Evolutionary conservation across 805 yeast genomes (phyloP).

Genomic region (Nakazawaea sp.): DNA sequence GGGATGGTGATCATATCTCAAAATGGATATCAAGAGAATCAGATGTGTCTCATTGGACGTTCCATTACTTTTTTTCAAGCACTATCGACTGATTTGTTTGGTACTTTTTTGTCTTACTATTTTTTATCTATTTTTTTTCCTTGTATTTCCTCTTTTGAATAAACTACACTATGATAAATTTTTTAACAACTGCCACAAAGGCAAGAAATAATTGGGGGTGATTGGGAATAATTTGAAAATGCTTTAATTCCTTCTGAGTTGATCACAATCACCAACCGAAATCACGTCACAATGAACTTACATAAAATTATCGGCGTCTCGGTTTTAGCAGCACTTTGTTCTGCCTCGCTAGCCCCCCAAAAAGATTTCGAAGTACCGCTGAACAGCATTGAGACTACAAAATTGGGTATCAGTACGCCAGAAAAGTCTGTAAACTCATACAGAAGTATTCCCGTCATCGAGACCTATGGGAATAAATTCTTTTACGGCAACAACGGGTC

Average conservation of each 20-base stretch:
- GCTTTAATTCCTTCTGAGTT: too few species aligned
- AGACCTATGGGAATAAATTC: constrained; percentile 26
- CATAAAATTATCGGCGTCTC: too few species aligned
- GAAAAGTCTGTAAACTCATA: constrained; percentile 3
- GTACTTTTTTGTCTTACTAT: neutral
- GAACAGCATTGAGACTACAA: too few species aligned
- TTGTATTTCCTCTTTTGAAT: neutral
- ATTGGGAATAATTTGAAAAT: neutral
- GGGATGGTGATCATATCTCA: too few species aligned
- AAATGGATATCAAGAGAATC: too few species aligned
- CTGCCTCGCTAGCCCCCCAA: neutral
- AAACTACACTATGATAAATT: too few species aligned
- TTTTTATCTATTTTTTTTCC: too few species aligned
- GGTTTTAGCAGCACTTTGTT: neutral
- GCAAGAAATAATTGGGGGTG: neutral
- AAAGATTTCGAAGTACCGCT: too few species aligned
- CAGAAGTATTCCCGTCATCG: constrained; percentile 16
- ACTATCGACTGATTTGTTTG: neutral
- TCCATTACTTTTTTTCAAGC: neutral
- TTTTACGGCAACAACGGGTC: constrained; percentile 23
- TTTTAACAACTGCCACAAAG: too few species aligned
- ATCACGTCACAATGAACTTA: too few species aligned
- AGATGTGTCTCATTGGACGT: neutral
- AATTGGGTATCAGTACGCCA: too few species aligned
- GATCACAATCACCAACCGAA: too few species aligned